A percentile compares a stretch with the other conserved stretches of the same genome.
Conservation (phyloP, 2,329 filamentous ascomycete species). For the Pseudogymnoascus sp. region DNA sequence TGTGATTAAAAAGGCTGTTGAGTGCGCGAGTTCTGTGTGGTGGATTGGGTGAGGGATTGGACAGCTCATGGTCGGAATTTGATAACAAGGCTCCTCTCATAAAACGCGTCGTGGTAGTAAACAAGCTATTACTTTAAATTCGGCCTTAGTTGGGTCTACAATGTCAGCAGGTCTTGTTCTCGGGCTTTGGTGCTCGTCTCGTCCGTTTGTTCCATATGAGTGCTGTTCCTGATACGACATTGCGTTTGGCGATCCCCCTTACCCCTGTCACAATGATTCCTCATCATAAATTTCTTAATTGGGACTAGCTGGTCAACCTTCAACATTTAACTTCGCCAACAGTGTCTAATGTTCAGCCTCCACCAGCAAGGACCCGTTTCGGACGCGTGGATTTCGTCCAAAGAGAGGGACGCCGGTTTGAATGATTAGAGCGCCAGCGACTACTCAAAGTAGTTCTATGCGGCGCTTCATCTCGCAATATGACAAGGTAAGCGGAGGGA, state of each 20-base stretch:
- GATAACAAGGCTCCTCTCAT: not conserved
- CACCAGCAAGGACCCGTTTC: not conserved
- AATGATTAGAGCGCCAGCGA: not conserved
- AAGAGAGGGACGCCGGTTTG: not conserved
- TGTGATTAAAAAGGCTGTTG: not conserved
- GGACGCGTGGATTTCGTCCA: not conserved
- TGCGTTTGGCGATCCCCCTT: not conserved
- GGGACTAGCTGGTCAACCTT: not conserved
- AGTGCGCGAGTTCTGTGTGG: not conserved
- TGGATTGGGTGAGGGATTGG: not conserved
- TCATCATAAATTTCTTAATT: not conserved
- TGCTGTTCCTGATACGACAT: not conserved
- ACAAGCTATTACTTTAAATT: not conserved
- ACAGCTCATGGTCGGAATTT: not conserved
- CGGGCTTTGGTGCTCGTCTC: not conserved
- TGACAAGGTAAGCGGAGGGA: not conserved
- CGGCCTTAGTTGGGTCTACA: not conserved
- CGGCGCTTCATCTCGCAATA: not conserved
- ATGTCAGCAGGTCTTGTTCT: not conserved
- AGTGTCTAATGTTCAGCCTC: not conserved
- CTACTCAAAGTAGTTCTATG: not conserved
- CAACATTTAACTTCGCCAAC: not conserved
- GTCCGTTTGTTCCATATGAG: not conserved
- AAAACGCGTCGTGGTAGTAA: not conserved
- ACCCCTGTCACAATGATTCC: slow-evolving; percentile 1